Base-by-base conservation (phyloP, 768 basidiomycete species). In the Albatrellus ellisii region DNA sequence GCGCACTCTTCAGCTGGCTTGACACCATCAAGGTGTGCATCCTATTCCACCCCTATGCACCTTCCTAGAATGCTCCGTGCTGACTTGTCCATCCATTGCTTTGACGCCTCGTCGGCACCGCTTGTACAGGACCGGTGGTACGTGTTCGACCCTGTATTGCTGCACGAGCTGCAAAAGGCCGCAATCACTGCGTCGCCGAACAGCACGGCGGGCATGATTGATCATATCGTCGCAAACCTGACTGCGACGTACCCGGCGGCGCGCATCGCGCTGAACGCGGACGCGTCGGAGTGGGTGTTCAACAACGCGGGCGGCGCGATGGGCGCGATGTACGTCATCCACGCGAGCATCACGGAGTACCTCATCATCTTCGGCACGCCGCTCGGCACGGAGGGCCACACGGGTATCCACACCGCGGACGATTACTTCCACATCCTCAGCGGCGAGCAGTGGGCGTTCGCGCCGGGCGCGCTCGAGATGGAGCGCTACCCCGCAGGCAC, bases 251-350 rank as follows among this genome's bases (percentile, higher is more conserved):
- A 91, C 57, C 76, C 86, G 0, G 54, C 71, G 36, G 65, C 66
- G 31, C 64, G 62, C 15, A 43, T 86, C 48, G 74, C 77, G 56
- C 49, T 74, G 38, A 69, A 71, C 52, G 39, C 61, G n/a, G 53
- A 81, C 63, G 56, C 71, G 17, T 65, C 66, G 27, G 91, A 97
- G 54, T 97, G 94, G 94, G 75, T 95, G 20, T 85, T 94, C 63
- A 97, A 79, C 67, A 98, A 97, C 53, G 92, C 94, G 0, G 95
- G 92, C 9, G 95, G 95, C 46, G 91, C 91, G 1, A 97, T 94
- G 92, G 91, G 91, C 32, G 81, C 81, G 26, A 97, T 99, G 94
- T 95, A 91, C 59, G 72, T 98, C 62, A 87, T 98, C 49, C 95
- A 98, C 54, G 89, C 94, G 14, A 83, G 78, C 62, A 80, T 99